Evolutionary conservation across 768 basidiomycete species (phyloP), one percentile per base, ranked within the genome.

Genomic region (Kondoa malvinella): DNA sequence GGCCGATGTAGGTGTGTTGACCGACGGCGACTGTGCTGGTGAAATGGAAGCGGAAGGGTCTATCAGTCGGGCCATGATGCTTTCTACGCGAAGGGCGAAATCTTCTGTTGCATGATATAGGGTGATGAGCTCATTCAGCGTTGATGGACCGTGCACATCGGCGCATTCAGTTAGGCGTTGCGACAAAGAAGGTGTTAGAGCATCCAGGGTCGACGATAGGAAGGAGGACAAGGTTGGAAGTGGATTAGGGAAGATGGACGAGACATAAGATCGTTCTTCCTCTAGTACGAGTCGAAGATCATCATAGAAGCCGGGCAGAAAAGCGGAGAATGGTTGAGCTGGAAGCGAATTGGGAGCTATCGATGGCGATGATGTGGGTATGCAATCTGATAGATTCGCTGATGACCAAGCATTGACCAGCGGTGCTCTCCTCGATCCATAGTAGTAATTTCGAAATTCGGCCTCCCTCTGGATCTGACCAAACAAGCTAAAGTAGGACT

Each of bases 401-500:
- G 79, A 78, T 71, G 84, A 81, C 94, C 94, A 97, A 68, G 81
- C 73, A 17, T 83, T 78, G 56, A 89, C 80, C 16, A 94, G 76
- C 17, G 79, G 72, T 16, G 82, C 80, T 67, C 90, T 81, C 31
- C 89, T 81, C 12, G 89, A 86, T 15, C 88, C 88, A 77, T 90
- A 89, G 79, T 96, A 99, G 76, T 95, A 96, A 74, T 87, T 87
- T 68, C 88, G 82, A 76, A 94, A 99, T 76, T 97, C 95, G 1
- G 84, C 81, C 76, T 92, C 91, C 64, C 94, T 82, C 73, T 94
- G 88, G 68, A 99, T 96, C 73, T 87, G 84, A 67, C 83, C 83
- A 76, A 97, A 99, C 63, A 97, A 91, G 27, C 82, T 79, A 73
- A 87, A 91, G 77, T 90, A 91, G 64, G 81, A 81, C 69, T 84